Evolutionary conservation across 2,329 filamentous ascomycete species (phyloP).

Genomic region (Neospermospora avenae): DNA sequence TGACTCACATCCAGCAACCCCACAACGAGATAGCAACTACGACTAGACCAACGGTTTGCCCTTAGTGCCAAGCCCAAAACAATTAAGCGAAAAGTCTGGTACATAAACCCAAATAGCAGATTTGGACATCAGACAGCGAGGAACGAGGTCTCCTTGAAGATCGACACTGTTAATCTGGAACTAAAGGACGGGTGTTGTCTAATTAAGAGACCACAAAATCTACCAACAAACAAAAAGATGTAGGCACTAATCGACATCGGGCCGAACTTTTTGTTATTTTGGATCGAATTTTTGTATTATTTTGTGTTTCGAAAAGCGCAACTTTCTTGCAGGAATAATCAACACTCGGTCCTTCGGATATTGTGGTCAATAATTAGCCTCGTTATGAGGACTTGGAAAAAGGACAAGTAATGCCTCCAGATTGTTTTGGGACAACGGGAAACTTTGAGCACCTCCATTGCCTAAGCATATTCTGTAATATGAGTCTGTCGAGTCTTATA

Average conservation of each 20-base stretch:
- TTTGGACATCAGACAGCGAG: neutral
- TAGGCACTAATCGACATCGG: neutral
- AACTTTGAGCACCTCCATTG: too few species aligned
- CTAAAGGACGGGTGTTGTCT: neutral
- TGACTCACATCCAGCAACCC: neutral
- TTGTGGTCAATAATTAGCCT: too few species aligned
- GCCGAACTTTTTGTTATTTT: neutral
- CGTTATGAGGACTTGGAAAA: too few species aligned
- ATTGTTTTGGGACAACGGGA: too few species aligned
- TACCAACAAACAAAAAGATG: neutral
- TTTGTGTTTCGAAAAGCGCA: neutral
- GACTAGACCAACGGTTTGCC: neutral
- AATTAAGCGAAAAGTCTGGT: neutral
- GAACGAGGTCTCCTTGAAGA: neutral
- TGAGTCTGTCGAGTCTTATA: too few species aligned
- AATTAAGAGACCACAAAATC: neutral
- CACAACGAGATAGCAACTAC: neutral
- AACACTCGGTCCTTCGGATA: too few species aligned
- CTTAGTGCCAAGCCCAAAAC: neutral
- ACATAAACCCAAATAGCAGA: neutral
- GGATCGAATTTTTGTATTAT: neutral
- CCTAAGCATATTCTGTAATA: too few species aligned
- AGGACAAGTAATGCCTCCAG: too few species aligned
- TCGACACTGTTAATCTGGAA: neutral
- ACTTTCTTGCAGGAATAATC: neutral